These are phyloP conservation scores for Coemansia sp. DNA, from an alignment of 192 early-diverging fungal genomes.

Conservation along the genomic window DNA sequence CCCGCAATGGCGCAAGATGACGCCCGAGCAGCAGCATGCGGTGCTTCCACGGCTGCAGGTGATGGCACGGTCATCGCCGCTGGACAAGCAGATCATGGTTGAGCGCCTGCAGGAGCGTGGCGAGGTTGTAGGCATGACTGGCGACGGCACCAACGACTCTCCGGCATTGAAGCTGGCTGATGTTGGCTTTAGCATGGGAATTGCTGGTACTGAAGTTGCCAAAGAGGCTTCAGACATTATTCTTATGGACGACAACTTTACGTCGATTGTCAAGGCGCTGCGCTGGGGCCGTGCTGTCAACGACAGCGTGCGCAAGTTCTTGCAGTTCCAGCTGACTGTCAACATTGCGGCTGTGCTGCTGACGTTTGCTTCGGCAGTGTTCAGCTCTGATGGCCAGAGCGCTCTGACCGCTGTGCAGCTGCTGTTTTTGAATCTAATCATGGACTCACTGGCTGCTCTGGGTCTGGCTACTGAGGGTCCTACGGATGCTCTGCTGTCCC, in stretches of 20 bases:
- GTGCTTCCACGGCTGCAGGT: conserved; percentile 75
- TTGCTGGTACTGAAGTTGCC: conserved; percentile 81
- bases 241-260: conserved; percentile 90
- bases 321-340: conserved; percentile 83
- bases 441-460: conserved; percentile 89
- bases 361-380: conserved; percentile 65
- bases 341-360: conserved; percentile 76
- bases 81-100: conserved; percentile 88
- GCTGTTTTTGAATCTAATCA: conserved; percentile 94
- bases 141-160: conserved; percentile 84
- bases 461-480: conserved; percentile 92
- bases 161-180: conserved; percentile 86
- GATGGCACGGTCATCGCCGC: conserved; percentile 82
- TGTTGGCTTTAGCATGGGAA: conserved; percentile 93
- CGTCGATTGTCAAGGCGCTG: conserved; percentile 72
- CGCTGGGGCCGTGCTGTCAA: conserved; percentile 81
- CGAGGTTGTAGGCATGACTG: conserved; percentile 78
- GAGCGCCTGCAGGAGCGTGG: conserved; percentile 64
- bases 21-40: conserved; percentile 61
- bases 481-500: conserved; percentile 75
- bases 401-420: conserved; percentile 88
- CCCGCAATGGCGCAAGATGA: conserved; percentile 70
- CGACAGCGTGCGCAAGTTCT: conserved; percentile 83
- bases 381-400: conserved; percentile 65
- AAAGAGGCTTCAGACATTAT: conserved; percentile 83